Base-by-base conservation (phyloP, 441 rosid species). In the Gossypium schwendimanii region DNA sequence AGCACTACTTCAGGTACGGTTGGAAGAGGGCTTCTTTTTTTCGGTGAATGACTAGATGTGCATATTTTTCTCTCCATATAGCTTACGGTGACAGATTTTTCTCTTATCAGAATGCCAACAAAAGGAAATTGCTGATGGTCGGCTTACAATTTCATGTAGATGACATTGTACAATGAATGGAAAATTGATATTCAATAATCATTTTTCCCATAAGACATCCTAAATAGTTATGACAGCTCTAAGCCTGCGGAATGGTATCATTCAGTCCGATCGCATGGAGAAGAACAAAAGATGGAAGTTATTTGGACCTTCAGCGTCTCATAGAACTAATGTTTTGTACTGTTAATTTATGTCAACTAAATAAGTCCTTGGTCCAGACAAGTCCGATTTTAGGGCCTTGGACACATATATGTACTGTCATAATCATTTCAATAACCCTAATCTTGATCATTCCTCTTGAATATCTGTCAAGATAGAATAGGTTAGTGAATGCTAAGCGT, bases 1-100 rank as follows among this genome's bases (percentile, higher is more conserved):
- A 26, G 61, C 45, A 26, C 10, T 28, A 17, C 17, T 31, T 17
- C 4, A 73, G 80, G 60, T 67, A 18, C 68, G 60, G 52, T 63
- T 24, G 70, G 24, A 69, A 75, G 68, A 4, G 47, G 53, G 5
- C 17, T 47, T 26, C 4, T 41, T 41, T 6, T 20, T 41, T 39
- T 4, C 8, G 11, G 28, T 28, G 17, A 17, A 10, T 10, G 60
- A 28, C 10, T 67, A 24, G 57, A 44, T 45, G 31, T 21, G 15
- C 26, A 57, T 26, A 5, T 36, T 45, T 55, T 69, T 75, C 26
- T 80, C 44, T 65, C n/a, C 23, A 6, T 53, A 21, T 20, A 23
- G 53, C 63, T 66, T 75, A 36, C 60, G 3, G 10, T 74, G 45
- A 20, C 39, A 65, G 15, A 1, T 23, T 63, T 28, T 1, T 41